Conservation (phyloP, 2,329 filamentous ascomycete species). For the Cercospora sp. region DNA sequence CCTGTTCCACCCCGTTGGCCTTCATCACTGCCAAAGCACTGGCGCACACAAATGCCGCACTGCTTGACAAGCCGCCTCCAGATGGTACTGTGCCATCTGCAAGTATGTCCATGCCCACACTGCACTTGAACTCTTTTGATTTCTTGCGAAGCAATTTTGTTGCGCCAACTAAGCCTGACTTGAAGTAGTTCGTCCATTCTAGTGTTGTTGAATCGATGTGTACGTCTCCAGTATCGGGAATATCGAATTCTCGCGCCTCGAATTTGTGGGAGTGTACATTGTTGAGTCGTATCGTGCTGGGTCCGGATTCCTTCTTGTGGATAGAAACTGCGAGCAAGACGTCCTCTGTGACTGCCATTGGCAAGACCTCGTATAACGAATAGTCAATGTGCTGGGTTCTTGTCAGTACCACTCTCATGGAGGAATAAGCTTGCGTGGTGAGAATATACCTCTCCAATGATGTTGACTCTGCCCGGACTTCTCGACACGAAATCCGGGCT, state of each 20-base stretch:
- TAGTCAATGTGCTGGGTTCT: constrained; percentile 81
- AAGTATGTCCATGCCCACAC: constrained; percentile 79
- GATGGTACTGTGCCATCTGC: constrained; percentile 90
- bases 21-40: constrained; percentile 84
- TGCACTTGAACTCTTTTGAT: constrained; percentile 59
- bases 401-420: constrained; percentile 5
- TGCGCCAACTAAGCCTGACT: constrained; percentile 81
- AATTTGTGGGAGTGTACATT: constrained; percentile 79
- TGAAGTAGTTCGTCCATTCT: constrained; percentile 99
- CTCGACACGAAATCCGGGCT: constrained; percentile 78
- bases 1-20: constrained; percentile 73
- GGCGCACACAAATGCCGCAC: constrained; percentile 88
- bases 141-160: constrained; percentile 73
- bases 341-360: constrained; percentile 92
- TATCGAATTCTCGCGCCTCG: constrained; percentile 69
- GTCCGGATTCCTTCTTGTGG: constrained; percentile 54
- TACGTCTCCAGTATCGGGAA: constrained; percentile 59
- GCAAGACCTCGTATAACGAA: constrained; percentile 90
- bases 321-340: constrained; percentile 77
- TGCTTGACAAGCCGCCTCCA: constrained; percentile 89
- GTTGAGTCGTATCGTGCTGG: constrained; percentile 69
- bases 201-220: constrained; percentile 78
- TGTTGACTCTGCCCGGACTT: constrained; percentile 92
- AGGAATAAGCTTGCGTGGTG: background rate
- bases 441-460: constrained; percentile 74